A percentile compares a stretch with the other conserved stretches of the same genome.
Evolutionary conservation across 768 basidiomycete genomes (phyloP).

Genomic region (Auriscalpium orientale): DNA sequence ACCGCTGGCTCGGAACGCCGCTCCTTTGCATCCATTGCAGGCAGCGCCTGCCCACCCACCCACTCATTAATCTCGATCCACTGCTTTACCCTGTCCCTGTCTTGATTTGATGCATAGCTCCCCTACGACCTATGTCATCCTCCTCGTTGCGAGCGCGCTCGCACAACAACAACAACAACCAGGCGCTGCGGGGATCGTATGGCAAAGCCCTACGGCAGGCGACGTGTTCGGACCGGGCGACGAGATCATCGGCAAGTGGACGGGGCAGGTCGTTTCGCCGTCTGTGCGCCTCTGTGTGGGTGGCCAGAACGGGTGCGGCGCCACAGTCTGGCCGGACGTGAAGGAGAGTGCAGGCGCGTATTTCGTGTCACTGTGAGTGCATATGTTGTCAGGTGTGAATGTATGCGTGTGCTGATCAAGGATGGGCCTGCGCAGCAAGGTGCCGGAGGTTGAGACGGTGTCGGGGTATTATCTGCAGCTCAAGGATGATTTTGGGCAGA

Average conservation of each 20-base stretch:
- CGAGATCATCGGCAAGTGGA: slow-evolving; percentile 26
- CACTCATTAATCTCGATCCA: not conserved
- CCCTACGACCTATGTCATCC: not conserved
- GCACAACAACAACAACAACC: not conserved
- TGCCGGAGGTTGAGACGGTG: slow-evolving; percentile 19
- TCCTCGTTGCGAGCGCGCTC: slow-evolving; percentile 3
- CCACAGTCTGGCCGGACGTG: slow-evolving; percentile 21
- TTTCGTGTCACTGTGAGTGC: slow-evolving; percentile 19
- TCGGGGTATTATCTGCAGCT: slow-evolving; percentile 22
- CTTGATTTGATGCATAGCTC: not conserved
- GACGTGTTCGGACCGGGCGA: slow-evolving; percentile 23
- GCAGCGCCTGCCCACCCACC: not conserved
- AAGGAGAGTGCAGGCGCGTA: slow-evolving; percentile 20
- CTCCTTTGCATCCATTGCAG: not conserved
- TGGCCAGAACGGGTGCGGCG: slow-evolving; percentile 16
- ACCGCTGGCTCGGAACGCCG: not conserved
- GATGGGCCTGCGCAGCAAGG: slow-evolving; percentile 1
- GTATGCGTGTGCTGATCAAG: no score
- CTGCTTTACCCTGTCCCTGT: slow-evolving; percentile 2
- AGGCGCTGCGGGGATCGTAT: slow-evolving; percentile 16
- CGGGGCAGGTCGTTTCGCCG: slow-evolving; percentile 22
- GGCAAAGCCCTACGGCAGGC: slow-evolving; percentile 23
- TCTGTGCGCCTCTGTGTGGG: slow-evolving; percentile 26
- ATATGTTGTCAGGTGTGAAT: not conserved
- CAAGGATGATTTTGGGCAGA: slow-evolving; percentile 22